Evolutionary conservation across 495 filamentous ascomycete species (phyloP), one percentile per base, ranked within the genome.

Genomic region (Cercophora newfieldiana): DNA sequence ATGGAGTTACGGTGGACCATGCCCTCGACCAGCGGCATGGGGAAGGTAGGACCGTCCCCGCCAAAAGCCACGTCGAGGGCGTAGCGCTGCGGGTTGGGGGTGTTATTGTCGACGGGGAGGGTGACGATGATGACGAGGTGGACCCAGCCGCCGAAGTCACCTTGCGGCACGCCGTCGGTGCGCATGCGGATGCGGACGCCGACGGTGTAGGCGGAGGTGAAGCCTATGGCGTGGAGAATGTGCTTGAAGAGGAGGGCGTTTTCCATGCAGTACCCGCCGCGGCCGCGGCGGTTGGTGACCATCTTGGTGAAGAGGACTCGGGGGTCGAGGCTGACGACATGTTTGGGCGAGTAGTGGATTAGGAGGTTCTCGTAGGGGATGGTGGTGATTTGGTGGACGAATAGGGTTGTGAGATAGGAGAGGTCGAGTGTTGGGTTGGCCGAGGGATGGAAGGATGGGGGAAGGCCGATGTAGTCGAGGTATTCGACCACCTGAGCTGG

Each of bases 201-300:
- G n/a, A 69, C 61, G 1, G 68, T 80, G 70, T 85, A 86, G 3
- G 83, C 75, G 18, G 59, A 31, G 21, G 77, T 68, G 67, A 86
- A 92, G 3, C 88, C 89, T 19, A 91, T 71, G 12, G 78, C 82
- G 49, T 81, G 74, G 7, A 92, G 78, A 18, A 90, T 72, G 51
- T 84, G 83, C 47, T 83, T 78, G 71, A 91, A 90, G 59, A 91
- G 82, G 56, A 80, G 80, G 68, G 84, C 88, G 58, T 83, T 81
- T 69, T 91, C 89, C 80, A 91, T 87, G 77, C 88, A 91, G 69
- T 91, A 90, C 3, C 89, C 89, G 26, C 90, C 90, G n/a, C 86
- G 75, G 22, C 85, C 82, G 31, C 78, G 78, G 28, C 74, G 72
- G 21, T 76, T 71, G 0, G 72, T 71, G 24, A 92, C 79, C 37